Base-by-base conservation (phyloP, 345 rosid species). In the Microcos paniculata region DNA sequence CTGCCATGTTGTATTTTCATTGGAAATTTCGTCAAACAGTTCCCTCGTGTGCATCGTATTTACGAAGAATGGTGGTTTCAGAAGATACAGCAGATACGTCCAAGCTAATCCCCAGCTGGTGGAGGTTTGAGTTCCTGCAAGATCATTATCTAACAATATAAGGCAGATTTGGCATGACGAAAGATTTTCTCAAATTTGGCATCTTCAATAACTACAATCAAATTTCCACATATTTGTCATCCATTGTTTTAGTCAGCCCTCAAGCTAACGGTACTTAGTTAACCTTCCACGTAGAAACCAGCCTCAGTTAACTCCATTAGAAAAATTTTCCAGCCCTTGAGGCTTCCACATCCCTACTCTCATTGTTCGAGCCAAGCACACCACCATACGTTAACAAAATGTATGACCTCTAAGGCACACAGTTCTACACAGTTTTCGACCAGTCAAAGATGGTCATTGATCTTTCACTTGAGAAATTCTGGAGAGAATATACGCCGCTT, bases 11-110 rank as follows among this genome's bases (percentile, higher is more conserved):
- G 62, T 24, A 57, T 57, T 57, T 57, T 30, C 35, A 43, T 15
- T 66, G 53, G 71, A 66, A 66, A 43, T 43, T 66, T 45, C 55
- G 52, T 42, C 30, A 19, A 21, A 63, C 49, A 40, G 49, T 63
- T 62, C 18, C 18, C 7, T 2, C 7, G 53, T 49, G 1, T n/a
- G 40, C 53, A 66, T 2, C 53, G 19, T 66, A 15, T 15, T 10
- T 24, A 14, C 21, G 35, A 48, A 68, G 57, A 30, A 28, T 48
- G 42, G 28, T 18, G 72, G 42, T 45, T 43, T 13, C 33, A 3
- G 70, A 49, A 43, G 15, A 21, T 18, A 11, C 40, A 40, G 18
- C 45, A 40, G 45, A 40, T 8, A 40, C 3, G 45, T 40, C 9
- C 45, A 40, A 40, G 45, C 45, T 1, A 42, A 42, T 16, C 40